Base-by-base conservation (phyloP, 2,329 filamentous ascomycete species). In the Sporothrix globosa region DNA sequence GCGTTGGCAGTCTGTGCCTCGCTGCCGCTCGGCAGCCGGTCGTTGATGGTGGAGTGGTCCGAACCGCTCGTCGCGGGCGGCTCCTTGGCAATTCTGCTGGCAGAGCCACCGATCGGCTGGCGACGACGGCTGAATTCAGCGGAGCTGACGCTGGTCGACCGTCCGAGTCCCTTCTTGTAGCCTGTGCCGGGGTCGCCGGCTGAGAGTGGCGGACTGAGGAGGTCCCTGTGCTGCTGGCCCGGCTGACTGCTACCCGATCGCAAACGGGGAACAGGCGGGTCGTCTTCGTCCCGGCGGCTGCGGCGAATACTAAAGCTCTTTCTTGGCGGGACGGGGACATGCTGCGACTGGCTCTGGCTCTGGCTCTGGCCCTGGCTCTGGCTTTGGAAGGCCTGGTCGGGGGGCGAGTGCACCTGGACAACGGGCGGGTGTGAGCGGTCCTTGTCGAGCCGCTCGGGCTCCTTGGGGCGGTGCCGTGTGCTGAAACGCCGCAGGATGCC, bases 91-190 rank as follows among this genome's bases (percentile, higher is more conserved):
- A 83, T 80, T 63, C 83, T 77, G 74, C 79, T 78, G 74, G 76
- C 70, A 17, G 74, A 80, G 13, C 72, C 72, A 4, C 78, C 80
- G 69, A 80, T 74, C 82, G 85, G 81, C 69, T 74, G 74, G 1
- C 58, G 58, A 19, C 91, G 88, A 72, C 91, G 84, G 73, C 92
- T 87, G 72, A 92, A 89, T 73, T 97, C 93, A 39, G 91, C 92
- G 1, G 92, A 96, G 76, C 94, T 97, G 69, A 97, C 94, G 77
- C 94, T 97, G 10, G 95, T 93, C 7, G 93, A 97, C 73, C 95
- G 88, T 48, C 92, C 92, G 21, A 97, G 83, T 11, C 89, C 90
- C 74, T 91, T 91, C 63, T 87, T 89, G 68, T 86, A 86, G 58
- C 87, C 86, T 24, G 88, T 83, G 65, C 82, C 81, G 69, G 79